Base-by-base conservation (phyloP, 768 basidiomycete species). In the Pleurotus tuoliensis region DNA sequence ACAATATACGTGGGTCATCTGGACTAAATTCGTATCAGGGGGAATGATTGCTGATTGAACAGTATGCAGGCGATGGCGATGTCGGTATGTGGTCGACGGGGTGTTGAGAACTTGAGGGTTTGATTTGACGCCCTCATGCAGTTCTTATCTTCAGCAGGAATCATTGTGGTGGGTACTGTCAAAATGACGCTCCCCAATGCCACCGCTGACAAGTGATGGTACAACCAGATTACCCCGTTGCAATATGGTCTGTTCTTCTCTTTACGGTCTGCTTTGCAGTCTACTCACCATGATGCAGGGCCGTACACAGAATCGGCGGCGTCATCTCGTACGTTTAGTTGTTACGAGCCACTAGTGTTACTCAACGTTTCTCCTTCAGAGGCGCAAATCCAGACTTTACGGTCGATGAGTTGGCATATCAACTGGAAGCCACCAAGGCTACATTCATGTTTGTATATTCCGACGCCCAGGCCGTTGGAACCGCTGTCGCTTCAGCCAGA, bases 91-190 rank as follows among this genome's bases (percentile, higher is more conserved):
- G n/a, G 37, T 24, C 34, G n/a, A 27, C n/a, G n/a, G 38, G 9
- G 27, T 22, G 13, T 47, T 47, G 34, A 15, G 8, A n/a, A 27
- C 20, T 4, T 25, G 2, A 18, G 47, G n/a, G 22, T 45, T 34
- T 40, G 22, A 41, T 24, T 24, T 39, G 15, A 38, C 30, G 30
- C 30, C 30, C 11, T 34, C 30, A 34, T 34, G 20, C 60, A 88
- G 87, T 86, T 6, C 72, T 86, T 56, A 64, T 87, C 41, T 87
- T 82, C 66, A 84, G 85, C 58, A 77, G 83, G 25, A 90, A 90
- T 64, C 83, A 87, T 61, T 65, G 87, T 41, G 86, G 85, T 83
- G 59, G 41, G 76, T 63, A 52, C 40, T 15, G 25, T 15, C 15
- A 34, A 9, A 11, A 2, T 34, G 9, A 34, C 11, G 30, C 4